Conservation (phyloP, 106 monocot species). For the Platanthera zijinensis region DNA sequence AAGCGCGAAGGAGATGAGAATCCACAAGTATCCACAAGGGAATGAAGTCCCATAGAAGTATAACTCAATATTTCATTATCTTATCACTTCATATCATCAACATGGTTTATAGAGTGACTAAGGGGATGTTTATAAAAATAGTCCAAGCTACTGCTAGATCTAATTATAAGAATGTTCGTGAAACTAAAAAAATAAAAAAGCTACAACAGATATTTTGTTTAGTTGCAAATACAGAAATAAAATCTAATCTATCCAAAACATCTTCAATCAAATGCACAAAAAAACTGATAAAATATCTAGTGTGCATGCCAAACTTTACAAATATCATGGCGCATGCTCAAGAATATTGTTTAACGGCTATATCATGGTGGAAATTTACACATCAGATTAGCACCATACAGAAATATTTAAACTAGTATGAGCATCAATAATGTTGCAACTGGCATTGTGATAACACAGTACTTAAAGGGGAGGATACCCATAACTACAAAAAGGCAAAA, state of each 20-base stretch:
- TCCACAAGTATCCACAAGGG: not conserved
- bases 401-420: not conserved
- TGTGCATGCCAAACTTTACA: not conserved
- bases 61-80: not conserved
- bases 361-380: not conserved
- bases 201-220: too few species aligned
- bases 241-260: too few species aligned
- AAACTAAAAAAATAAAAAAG: not conserved
- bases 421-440: not conserved
- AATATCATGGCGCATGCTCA: not conserved
- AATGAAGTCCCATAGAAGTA: not conserved
- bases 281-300: not conserved
- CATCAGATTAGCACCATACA: not conserved
- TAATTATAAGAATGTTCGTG: not conserved
- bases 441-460: not conserved
- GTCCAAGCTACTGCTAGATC: not conserved
- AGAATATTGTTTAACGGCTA: not conserved
- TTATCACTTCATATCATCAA: not conserved
- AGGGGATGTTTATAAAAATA: not conserved
- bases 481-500: too few species aligned
- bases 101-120: not conserved
- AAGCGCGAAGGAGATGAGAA: not conserved
- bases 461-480: too few species aligned
- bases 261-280: too few species aligned
- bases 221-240: too few species aligned